Conservation (phyloP, 164 flowering plant genomes). For the Malania oleifera region DNA sequence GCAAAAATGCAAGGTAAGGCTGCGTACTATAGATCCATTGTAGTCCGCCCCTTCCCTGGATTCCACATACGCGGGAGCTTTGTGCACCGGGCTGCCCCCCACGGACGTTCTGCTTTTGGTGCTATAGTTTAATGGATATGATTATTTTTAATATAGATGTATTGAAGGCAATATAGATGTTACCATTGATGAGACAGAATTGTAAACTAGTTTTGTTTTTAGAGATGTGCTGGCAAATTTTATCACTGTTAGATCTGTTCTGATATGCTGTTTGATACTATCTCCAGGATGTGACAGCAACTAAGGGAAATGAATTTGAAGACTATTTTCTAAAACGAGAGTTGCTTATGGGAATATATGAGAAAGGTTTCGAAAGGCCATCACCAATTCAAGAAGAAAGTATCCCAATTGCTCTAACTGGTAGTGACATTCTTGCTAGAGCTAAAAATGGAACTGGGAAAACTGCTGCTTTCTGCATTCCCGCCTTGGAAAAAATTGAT, state of each 20-base stretch:
- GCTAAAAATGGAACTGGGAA: conserved; percentile 99
- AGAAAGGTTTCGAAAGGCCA: conserved; percentile 98
- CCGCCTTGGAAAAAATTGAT: conserved; percentile 96
- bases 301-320: conserved; percentile 99
- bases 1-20: too few species aligned
- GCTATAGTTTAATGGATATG: too few species aligned
- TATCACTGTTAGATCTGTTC: neutral
- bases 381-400: conserved; percentile 99
- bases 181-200: too few species aligned
- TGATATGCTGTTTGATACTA: conserved; percentile 8
- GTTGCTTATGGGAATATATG: conserved; percentile 96
- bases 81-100: too few species aligned
- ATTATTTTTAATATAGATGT: too few species aligned
- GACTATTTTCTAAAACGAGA: conserved; percentile 96
- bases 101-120: too few species aligned
- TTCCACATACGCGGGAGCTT: too few species aligned
- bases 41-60: too few species aligned
- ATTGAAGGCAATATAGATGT: too few species aligned
- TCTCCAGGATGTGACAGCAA: conserved; percentile 94
- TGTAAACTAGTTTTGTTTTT: neutral
- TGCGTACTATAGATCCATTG: too few species aligned
- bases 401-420: conserved; percentile 97
- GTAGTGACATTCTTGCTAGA: conserved; percentile 97
- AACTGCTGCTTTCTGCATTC: conserved; percentile 98
- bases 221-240: neutral